Evolutionary conservation across 805 yeast species (phyloP).

Genomic region (Blastobotrys muscicola): DNA sequence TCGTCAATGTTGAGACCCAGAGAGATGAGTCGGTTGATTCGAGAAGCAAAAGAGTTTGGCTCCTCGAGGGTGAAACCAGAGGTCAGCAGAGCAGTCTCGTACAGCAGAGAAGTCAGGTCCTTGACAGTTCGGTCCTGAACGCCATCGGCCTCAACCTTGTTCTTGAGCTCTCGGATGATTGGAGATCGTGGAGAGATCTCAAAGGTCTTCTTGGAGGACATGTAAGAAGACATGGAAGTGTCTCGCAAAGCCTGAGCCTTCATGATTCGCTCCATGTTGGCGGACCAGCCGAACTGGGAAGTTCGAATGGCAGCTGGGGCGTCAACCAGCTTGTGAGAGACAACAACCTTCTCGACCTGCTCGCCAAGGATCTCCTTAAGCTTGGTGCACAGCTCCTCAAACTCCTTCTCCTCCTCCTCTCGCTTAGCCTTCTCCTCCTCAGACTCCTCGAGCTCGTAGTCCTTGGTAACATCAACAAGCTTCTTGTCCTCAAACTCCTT

Average conservation of each 20-base stretch:
- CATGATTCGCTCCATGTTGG: conserved; percentile 99
- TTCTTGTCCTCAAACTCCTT: conserved; percentile 99
- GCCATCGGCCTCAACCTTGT: conserved; percentile 95
- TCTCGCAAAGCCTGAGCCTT: conserved; percentile 99
- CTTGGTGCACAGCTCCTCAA: conserved; percentile 88
- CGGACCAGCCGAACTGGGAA: conserved; percentile 99
- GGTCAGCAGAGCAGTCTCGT: conserved; percentile 95
- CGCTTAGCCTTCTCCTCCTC: conserved; percentile 94
- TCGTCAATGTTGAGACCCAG: conserved; percentile 98
- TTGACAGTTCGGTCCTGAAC: conserved; percentile 97
- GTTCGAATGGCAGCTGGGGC: conserved; percentile 99
- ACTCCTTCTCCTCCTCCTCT: conserved; percentile 88
- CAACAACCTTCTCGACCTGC: conserved; percentile 98
- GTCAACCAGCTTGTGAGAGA: conserved; percentile 92
- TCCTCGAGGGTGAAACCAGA: conserved; percentile 99
- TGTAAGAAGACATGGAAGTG: conserved; percentile 97
- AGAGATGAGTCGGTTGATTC: conserved; percentile 97
- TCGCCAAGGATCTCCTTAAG: conserved; percentile 97
- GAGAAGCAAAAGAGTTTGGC: conserved; percentile 93
- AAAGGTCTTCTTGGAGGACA: conserved; percentile 98
- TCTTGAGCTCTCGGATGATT: conserved; percentile 89
- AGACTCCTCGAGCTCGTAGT: conserved; percentile 90
- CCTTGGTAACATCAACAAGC: conserved; percentile 97
- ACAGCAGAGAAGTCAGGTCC: conserved; percentile 91
- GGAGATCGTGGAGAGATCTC: conserved; percentile 97